Evolutionary conservation across 225 moss, liverwort and hornwort genomes (phyloP).

Genomic region (Marchantia polymorpha): DNA sequence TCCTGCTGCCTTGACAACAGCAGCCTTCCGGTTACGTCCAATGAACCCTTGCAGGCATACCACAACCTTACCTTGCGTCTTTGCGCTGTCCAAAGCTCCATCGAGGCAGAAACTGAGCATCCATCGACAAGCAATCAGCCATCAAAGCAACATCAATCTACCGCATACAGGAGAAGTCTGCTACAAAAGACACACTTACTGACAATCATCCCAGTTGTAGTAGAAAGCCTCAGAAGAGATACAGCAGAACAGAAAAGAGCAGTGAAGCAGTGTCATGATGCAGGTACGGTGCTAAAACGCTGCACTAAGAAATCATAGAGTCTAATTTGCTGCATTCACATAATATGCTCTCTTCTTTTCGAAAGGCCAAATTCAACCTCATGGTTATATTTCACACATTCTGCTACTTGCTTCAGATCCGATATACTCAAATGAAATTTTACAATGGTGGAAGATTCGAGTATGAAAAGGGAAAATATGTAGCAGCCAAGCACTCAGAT

Average conservation of each 20-base stretch:
- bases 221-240: too few relatives aligned
- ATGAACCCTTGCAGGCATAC: constrained; percentile 44
- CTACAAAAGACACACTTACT: background rate
- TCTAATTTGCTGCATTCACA: background rate
- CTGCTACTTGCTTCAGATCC: too few relatives aligned
- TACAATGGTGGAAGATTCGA: too few relatives aligned
- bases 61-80: constrained; percentile 58
- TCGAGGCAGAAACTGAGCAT: constrained; percentile 43
- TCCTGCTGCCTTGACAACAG: constrained; percentile 43
- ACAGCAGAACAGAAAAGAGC: too few relatives aligned
- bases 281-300: too few relatives aligned
- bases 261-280: too few relatives aligned
- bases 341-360: too few relatives aligned
- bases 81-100: constrained; percentile 44
- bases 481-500: background rate
- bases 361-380: too few relatives aligned
- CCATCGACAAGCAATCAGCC: background rate
- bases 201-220: too few relatives aligned
- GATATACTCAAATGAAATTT: too few relatives aligned
- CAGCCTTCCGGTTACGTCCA: constrained; percentile 46
- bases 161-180: background rate
- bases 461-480: too few relatives aligned
- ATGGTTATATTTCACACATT: too few relatives aligned
- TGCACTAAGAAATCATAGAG: background rate
- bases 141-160: background rate